Evolutionary conservation across 441 rosid genomes (phyloP), one percentile per base, ranked within the genome.

Genomic region (Adansonia grandidieri): DNA sequence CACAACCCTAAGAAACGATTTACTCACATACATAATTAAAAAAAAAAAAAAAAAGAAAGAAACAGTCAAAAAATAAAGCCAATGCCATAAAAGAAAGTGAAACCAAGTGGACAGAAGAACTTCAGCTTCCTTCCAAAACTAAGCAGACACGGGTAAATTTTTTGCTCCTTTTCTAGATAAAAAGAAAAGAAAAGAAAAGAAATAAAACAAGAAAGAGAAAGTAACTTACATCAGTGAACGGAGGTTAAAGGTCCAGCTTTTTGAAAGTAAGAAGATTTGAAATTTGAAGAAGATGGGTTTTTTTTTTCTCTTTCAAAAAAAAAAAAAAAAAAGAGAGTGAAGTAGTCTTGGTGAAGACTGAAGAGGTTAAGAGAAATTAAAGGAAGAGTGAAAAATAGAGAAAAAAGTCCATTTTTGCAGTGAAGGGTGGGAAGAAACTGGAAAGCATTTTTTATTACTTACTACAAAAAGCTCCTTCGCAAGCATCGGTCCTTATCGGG

Each of bases 401-500:
- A 67, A 69, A 78, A 42, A 53, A 67, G 54, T 80, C 24, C 68
- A 54, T 51, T 63, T 56, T 62, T 28, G 42, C 22, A 4, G 78
- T 9, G 53, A 24, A 37, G 50, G 51, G 45, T 20, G 65, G 47
- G 51, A 9, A 48, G 32, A 28, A 28, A 28, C 2, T 28, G 50
- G 62, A 48, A 66, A 75, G 78, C 7, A 11, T 57, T 76, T 68
- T 28, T 75, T 63, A 80, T 80, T 76, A 75, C 80, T 78, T 56
- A 32, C 80, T 75, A 73, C 79, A 77, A 80, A 76, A 78, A 75
- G 79, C 71, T 76, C 79, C 8, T 80, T 65, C 58, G 66, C 54
- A 68, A 58, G 72, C 80, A 80, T 64, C 70, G 66, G 90, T 88
- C 88, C 88, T 83, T 82, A 77, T 82, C 89, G 77, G 63, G 61